Percentiles rank a stretch among this genome's conserved stretches.
Conservation (phyloP, 805 yeast species). For the Wickerhamiella siamensis region DNA sequence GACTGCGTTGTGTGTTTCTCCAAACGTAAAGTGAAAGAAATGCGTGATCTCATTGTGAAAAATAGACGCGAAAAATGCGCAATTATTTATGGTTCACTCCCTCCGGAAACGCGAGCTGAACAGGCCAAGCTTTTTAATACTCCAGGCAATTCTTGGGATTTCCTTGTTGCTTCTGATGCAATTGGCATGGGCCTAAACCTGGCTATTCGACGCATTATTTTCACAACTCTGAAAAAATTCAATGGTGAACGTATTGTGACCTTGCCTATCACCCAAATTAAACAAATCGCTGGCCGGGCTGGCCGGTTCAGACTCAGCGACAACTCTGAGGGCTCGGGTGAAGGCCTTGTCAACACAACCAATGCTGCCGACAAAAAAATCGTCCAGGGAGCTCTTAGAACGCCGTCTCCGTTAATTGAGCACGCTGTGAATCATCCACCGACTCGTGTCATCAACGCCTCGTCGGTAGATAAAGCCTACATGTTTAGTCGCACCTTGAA, state of each 20-base stretch:
- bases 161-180: conserved; percentile 92
- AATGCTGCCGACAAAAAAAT: not conserved
- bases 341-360: conserved; percentile 13
- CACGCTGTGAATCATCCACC: conserved; percentile 76
- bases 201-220: conserved; percentile 66
- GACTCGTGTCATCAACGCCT: conserved; percentile 51
- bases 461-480: conserved; percentile 41
- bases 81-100: conserved; percentile 86
- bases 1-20: conserved; percentile 87
- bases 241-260: conserved; percentile 39
- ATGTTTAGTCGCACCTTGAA: conserved; percentile 34
- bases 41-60: conserved; percentile 56
- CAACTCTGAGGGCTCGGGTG: conserved; percentile 27
- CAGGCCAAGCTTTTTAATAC: conserved; percentile 69
- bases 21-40: conserved; percentile 51
- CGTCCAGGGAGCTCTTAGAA: conserved; percentile 9
- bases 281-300: conserved; percentile 94
- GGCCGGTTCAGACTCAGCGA: conserved; percentile 57
- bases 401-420: conserved; percentile 24
- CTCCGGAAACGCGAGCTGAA: conserved; percentile 81
- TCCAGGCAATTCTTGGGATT: conserved; percentile 51
- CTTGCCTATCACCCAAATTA: conserved; percentile 52
- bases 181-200: conserved; percentile 94
- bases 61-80: conserved; percentile 44
- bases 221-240: conserved; percentile 52